phyloP scores from a whole-genome alignment of 108 stramenopile genomes.

The Cyclotella cryptica region DNA sequence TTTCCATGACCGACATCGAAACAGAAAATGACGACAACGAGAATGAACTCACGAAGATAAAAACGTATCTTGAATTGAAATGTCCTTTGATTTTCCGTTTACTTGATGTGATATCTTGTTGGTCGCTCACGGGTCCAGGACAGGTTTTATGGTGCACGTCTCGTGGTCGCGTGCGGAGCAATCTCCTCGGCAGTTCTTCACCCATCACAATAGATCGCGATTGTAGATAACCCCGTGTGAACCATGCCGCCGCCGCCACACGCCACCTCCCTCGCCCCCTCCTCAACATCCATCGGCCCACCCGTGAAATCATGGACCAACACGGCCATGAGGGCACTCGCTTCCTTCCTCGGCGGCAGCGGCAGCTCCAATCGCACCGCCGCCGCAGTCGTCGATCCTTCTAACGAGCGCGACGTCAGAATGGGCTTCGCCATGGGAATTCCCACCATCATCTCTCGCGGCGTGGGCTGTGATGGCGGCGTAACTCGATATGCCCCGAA shows the following conservation, averaged over 20 bases:
- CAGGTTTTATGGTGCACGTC: too few species aligned
- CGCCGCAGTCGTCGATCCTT: neutral
- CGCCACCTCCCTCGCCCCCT: neutral
- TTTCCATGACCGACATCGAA: too few species aligned
- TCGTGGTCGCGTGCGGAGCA: too few species aligned
- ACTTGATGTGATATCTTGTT: too few species aligned
- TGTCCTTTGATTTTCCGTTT: too few species aligned
- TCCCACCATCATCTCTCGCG: neutral
- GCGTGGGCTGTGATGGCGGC: neutral
- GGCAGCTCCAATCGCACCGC: neutral
- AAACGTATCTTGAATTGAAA: too few species aligned
- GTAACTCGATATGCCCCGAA: neutral
- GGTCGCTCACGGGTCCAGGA: too few species aligned
- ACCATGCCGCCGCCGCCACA: neutral
- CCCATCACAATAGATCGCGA: too few species aligned
- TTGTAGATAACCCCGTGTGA: neutral
- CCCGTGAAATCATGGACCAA: neutral
- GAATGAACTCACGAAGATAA: too few species aligned
- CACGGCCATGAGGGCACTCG: neutral
- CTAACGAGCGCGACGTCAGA: neutral
- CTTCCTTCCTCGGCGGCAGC: neutral
- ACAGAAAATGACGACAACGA: too few species aligned
- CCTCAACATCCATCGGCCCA: neutral
- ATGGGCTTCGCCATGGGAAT: slow-evolving; percentile 3
- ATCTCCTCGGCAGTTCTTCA: too few species aligned